Evolutionary conservation across 352 stramenopile genomes (phyloP).

Genomic region (Pilasporangium apinafurcum): DNA sequence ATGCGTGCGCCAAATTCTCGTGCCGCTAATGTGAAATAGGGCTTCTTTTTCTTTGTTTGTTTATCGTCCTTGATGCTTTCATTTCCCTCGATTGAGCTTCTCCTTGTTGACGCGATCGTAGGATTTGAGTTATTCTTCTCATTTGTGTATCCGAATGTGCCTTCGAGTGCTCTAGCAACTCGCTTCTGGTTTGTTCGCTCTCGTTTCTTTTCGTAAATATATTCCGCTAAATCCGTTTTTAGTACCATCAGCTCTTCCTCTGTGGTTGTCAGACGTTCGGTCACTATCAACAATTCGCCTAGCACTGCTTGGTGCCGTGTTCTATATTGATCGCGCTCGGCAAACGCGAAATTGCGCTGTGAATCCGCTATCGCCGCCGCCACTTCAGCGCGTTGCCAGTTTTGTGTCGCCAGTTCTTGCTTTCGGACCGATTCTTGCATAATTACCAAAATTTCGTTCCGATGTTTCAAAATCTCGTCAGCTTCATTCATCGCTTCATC

Average conservation of each 20-base stretch:
- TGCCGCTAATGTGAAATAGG: conserved; percentile 45
- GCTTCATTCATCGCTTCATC: conserved; percentile 18
- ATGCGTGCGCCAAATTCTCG: conserved; percentile 42
- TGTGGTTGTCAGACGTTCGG: conserved; percentile 29
- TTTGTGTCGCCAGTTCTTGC: conserved; percentile 26
- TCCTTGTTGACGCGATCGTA: too few species aligned
- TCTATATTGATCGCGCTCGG: conserved; percentile 43
- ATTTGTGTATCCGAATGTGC: not conserved
- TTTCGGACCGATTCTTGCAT: conserved; percentile 45
- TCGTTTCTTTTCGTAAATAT: conserved; percentile 57
- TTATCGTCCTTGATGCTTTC: not conserved
- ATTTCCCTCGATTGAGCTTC: not conserved
- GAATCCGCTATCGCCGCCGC: conserved; percentile 57
- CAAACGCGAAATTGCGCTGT: conserved; percentile 59
- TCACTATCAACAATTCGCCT: conserved; percentile 36
- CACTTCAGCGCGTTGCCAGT: conserved; percentile 53
- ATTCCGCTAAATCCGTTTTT: conserved; percentile 50
- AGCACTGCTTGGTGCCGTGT: conserved; percentile 30
- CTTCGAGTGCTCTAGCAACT: conserved; percentile 10
- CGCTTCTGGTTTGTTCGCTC: conserved; percentile 35
- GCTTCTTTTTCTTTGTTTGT: conserved; percentile 16
- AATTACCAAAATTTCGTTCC: conserved; percentile 32
- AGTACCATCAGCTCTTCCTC: conserved; percentile 53
- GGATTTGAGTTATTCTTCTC: too few species aligned
- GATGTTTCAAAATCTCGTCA: conserved; percentile 26